phyloP scores from a whole-genome alignment of 129 eudicot genomes.

The Flaveria brownii region DNA sequence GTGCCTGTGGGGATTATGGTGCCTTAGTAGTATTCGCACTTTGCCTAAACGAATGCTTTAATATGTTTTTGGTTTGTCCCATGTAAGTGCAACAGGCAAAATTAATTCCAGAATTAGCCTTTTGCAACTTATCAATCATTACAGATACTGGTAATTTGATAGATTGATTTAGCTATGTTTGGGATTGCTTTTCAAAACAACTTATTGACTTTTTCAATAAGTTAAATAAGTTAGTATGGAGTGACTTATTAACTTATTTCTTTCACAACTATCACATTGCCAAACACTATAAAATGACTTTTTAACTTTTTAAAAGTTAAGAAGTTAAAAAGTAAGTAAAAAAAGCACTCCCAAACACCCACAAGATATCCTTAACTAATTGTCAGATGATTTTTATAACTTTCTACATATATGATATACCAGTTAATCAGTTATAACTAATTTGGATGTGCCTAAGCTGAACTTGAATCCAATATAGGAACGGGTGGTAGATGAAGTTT shows the following conservation, averaged over 20 bases:
- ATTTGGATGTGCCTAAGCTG: conserved; percentile 3
- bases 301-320: too few species aligned
- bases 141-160: not conserved
- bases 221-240: too few species aligned
- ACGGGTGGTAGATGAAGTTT: not conserved
- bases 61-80: not conserved
- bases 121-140: not conserved
- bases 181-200: too few species aligned
- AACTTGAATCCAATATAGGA: not conserved
- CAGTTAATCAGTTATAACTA: not conserved
- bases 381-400: not conserved
- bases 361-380: not conserved
- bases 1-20: not conserved
- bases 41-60: not conserved
- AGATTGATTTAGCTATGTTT: not conserved
- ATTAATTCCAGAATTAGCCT: not conserved
- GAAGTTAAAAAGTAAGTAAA: too few species aligned
- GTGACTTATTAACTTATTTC: too few species aligned
- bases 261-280: too few species aligned
- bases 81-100: not conserved
- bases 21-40: not conserved
- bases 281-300: too few species aligned
- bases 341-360: too few species aligned
- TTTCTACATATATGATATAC: not conserved
- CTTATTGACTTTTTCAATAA: too few species aligned